These are phyloP conservation scores for Phytophthora capsici DNA, from an alignment of 352 stramenopile species.

Conservation along the genomic window DNA sequence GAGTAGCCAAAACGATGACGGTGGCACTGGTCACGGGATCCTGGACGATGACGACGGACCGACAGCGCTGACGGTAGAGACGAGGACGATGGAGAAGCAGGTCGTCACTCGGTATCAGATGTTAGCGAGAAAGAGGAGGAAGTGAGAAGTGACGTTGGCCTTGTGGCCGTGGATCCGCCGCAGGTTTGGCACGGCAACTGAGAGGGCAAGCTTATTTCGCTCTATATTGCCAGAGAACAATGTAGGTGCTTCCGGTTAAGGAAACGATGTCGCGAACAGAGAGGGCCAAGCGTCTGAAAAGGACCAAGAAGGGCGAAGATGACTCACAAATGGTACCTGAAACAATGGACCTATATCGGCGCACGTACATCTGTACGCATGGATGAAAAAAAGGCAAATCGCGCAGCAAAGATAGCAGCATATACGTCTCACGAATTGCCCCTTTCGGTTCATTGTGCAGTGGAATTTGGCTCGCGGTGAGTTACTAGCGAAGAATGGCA, in stretches of 20 bases:
- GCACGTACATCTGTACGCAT: constrained; percentile 23
- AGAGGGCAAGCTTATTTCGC: not conserved
- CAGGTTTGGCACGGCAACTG: no score
- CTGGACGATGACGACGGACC: no score
- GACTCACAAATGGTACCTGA: constrained; percentile 12
- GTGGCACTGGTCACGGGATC: no score
- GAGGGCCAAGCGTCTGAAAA: not conserved
- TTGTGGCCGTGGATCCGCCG: no score
- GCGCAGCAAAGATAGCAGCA: constrained; percentile 1
- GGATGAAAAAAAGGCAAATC: constrained; percentile 1
- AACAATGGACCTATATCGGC: no score
- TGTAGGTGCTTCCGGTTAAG: constrained; percentile 4
- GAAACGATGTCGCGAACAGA: constrained; percentile 12
- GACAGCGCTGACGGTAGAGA: no score
- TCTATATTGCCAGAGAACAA: not conserved
- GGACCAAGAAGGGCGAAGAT: constrained; percentile 8
- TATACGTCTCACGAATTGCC: constrained; percentile 7
- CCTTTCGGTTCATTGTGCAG: constrained; percentile 10
- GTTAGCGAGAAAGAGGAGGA: no score
- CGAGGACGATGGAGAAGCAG: no score
- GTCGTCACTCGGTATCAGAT: no score
- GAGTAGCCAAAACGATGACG: no score
- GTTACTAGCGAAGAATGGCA: constrained; percentile 8
- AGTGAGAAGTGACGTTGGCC: no score
- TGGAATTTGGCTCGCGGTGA: not conserved